Percentiles rank a stretch among this genome's conserved stretches.
Evolutionary conservation across 2,329 filamentous ascomycete genomes (phyloP).

Genomic region (Sarocladiaceae sp.): DNA sequence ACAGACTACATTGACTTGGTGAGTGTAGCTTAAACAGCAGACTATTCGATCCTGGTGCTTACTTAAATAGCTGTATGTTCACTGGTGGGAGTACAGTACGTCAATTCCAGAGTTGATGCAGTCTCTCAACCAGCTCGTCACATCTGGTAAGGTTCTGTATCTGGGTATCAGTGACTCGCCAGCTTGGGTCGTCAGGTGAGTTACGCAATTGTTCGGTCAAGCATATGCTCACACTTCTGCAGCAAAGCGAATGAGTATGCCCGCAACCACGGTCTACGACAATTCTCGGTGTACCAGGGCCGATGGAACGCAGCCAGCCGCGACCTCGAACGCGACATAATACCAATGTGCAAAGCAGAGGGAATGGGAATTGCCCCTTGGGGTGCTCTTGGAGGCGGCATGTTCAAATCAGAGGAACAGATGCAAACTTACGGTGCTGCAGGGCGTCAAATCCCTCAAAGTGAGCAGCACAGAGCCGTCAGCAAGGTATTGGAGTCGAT

Average conservation of each 20-base stretch:
- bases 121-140: constrained; percentile 56
- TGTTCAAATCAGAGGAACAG: constrained; percentile 37
- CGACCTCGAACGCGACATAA: constrained; percentile 39
- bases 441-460: constrained; percentile 35
- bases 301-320: constrained; percentile 34
- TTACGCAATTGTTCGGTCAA: not conserved
- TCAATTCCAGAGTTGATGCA: constrained; percentile 66
- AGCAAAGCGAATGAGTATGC: constrained; percentile 66
- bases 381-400: constrained; percentile 50
- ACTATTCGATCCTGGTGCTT: too few relatives aligned
- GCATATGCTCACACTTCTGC: not conserved
- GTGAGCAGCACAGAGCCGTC: constrained; percentile 48
- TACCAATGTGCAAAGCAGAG: constrained; percentile 38
- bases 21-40: too few relatives aligned
- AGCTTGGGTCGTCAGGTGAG: constrained; percentile 59
- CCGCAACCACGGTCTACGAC: constrained; percentile 62
- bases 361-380: constrained; percentile 54
- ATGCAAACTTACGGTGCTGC: constrained; percentile 22
- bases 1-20: constrained; percentile 67
- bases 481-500: constrained; percentile 46
- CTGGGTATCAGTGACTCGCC: constrained; percentile 66
- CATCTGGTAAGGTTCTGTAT: constrained; percentile 58
- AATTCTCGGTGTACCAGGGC: constrained; percentile 53
- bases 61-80: constrained; percentile 59
- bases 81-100: constrained; percentile 68